Base-by-base conservation (phyloP, 1,284 basidiomycete species). In the Trametes versicolor region DNA sequence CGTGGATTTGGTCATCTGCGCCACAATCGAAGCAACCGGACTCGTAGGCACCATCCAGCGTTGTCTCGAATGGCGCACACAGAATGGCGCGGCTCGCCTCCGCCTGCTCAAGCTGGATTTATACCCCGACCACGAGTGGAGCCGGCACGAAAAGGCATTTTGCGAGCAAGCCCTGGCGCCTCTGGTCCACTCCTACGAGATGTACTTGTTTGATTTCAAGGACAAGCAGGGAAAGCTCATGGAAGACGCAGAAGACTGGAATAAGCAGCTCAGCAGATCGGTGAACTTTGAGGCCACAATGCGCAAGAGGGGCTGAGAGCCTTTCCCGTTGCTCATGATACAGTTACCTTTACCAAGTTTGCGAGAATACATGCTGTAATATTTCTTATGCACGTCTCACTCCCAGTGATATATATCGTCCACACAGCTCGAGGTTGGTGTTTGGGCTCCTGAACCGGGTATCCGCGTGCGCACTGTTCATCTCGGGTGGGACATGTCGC, bases 401-500 rank as follows among this genome's bases (percentile, higher is more conserved):
- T 7, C 48, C 23, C 48, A 12, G 12, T 23, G 10, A 50, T n/a
- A 1, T 25, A 25, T 45, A 21, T 37, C 56, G 25, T 49, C 43
- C 27, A 32, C 12, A 8, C 45, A 32, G 27, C 32, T 56, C 41
- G 37, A 34, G 43, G 17, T 19, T 34, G 9, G 25, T 32, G 32
- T 2, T 25, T 54, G 49, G 27, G n/a, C 12, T 39, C 10, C 19
- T 6, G 15, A 5, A 21, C n/a, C 23, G 52, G 34, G 29, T 37
- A 54, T 17, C 13, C 17, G 52, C 52, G 23, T 48, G 59, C 21
- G 23, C 45, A 45, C 39, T 41, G 59, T 7, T 52, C 21, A 25
- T 41, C 25, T 60, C 48, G 17, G 59, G 51, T 29, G 6, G 17
- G 43, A 54, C 34, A 52, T 36, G 45, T 37, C 43, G 59, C 59